Evolutionary conservation across 1,284 basidiomycete species (phyloP).

Genomic region (Lignosus rhinocerotis): DNA sequence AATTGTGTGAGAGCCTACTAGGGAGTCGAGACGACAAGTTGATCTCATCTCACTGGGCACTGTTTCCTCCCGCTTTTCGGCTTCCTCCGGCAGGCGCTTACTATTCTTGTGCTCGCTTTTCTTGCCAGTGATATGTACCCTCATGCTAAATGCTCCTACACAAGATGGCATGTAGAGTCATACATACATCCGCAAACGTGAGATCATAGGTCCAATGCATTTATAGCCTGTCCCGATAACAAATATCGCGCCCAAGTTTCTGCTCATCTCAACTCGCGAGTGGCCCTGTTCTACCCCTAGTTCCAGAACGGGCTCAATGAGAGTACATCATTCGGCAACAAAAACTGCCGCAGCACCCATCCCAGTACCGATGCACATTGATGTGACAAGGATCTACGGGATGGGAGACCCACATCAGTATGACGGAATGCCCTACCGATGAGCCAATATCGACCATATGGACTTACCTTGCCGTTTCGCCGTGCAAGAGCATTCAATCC

Average conservation of each 20-base stretch:
- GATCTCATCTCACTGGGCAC: conserved; percentile 1
- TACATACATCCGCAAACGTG: not conserved
- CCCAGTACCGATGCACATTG: conserved; percentile 88
- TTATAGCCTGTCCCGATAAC: too few species aligned
- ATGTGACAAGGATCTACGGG: conserved; percentile 68
- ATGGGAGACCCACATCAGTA: conserved; percentile 1
- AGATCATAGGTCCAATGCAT: too few species aligned
- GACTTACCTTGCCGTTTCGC: conserved; percentile 70
- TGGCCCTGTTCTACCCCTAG: too few species aligned
- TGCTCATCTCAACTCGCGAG: too few species aligned
- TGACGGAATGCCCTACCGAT: not conserved
- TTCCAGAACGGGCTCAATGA: not conserved
- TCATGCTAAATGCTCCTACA: not conserved
- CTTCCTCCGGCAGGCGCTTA: conserved; percentile 8
- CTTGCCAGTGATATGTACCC: not conserved
- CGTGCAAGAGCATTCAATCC: conserved; percentile 82
- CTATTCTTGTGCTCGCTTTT: conserved; percentile 11
- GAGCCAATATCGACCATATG: not conserved
- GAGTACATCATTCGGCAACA: conserved; percentile 27
- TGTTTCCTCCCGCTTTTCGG: conserved; percentile 10
- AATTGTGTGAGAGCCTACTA: not conserved
- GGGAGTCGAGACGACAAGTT: not conserved
- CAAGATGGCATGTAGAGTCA: not conserved
- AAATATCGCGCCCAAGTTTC: too few species aligned
- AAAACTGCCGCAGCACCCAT: conserved; percentile 71